phyloP scores from a whole-genome alignment of 148 eudicot genomes.

The Rhododendron griersonianum region DNA sequence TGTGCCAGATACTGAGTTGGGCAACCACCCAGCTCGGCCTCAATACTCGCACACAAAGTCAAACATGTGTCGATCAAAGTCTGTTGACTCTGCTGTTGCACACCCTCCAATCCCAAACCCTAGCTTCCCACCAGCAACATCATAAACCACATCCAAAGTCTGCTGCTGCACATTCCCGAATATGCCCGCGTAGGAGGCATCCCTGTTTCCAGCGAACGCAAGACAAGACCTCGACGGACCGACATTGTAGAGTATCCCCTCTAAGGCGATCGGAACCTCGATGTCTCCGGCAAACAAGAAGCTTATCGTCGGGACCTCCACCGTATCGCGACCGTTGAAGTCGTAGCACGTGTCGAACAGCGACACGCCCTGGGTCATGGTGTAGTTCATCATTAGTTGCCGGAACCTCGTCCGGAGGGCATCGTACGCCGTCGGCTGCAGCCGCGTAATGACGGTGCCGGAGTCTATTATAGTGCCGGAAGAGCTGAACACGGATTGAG shows the following conservation, averaged over 20 bases:
- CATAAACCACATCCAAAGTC: slow-evolving; percentile 58
- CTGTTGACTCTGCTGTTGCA: not conserved
- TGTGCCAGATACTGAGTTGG: too few species aligned
- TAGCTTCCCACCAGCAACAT: slow-evolving; percentile 62
- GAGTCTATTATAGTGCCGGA: too few species aligned
- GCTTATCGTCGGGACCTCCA: slow-evolving; percentile 44
- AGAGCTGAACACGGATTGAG: too few species aligned
- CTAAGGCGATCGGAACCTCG: slow-evolving; percentile 20
- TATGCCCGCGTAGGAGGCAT: slow-evolving; percentile 29
- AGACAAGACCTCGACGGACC: slow-evolving; percentile 20
- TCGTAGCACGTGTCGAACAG: slow-evolving; percentile 63
- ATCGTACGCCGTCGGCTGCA: too few species aligned
- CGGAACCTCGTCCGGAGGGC: too few species aligned
- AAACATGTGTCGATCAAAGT: too few species aligned
- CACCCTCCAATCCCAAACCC: slow-evolving; percentile 67
- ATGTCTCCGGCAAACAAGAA: slow-evolving; percentile 40
- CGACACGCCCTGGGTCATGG: too few species aligned
- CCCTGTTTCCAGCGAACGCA: slow-evolving; percentile 63
- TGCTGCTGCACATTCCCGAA: slow-evolving; percentile 69
- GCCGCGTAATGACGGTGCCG: too few species aligned
- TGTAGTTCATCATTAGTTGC: too few species aligned
- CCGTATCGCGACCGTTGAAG: slow-evolving; percentile 24
- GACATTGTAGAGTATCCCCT: slow-evolving; percentile 39
- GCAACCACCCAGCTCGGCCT: too few species aligned
- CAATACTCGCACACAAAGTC: fast-evolving